Base-by-base conservation (phyloP, 23 red algal genomes). In the Gracilaria gracilis region DNA sequence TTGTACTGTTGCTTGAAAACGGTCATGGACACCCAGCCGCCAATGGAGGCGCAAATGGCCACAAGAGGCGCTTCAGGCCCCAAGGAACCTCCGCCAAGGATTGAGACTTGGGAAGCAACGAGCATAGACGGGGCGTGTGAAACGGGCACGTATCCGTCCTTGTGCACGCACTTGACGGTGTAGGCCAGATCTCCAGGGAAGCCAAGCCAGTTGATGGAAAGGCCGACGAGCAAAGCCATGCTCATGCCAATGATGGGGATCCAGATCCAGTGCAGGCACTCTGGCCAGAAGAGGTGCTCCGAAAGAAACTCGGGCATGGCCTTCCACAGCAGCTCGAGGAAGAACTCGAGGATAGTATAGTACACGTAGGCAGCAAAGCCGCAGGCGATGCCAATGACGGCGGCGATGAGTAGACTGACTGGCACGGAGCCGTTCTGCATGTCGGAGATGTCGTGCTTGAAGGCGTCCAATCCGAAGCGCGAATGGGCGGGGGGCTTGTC, bases 41-140 rank as follows among this genome's bases (percentile, higher is more conserved):
- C 91, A 50, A 93, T 70, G 39, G 69, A 82, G 27, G 91, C 95
- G 70, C 95, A 97, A 24, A 97, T 97, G 27, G 95, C 92, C 16
- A 97, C 95, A 39, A 97, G 88, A n/a, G 95, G 95, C 5, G 95
- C 95, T 81, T 97, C 95, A 37, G 95, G 95, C 47, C 95, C 95
- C 44, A 97, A 77, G 4, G 82, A 88, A 46, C 82, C 92, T 21
- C 90, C 95, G 17, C 85, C 95, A 32, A 97, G 81, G 33, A 97
- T 94, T 29, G 95, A 94, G 7, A 91, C 62, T 44, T 94, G 90
- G 44, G 95, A 97, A 6, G 86, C 79, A 19, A 88, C 82, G 42
- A 97, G 38, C 82, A 97, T 90, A 58, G 91, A 51, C 25, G 67
- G 65, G 23, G 88, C 84, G 35, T 93, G 89, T 14, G 35, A 29